Evolutionary conservation across 2,329 filamentous ascomycete genomes (phyloP).

Genomic region (Cordyceps cateniannulata): DNA sequence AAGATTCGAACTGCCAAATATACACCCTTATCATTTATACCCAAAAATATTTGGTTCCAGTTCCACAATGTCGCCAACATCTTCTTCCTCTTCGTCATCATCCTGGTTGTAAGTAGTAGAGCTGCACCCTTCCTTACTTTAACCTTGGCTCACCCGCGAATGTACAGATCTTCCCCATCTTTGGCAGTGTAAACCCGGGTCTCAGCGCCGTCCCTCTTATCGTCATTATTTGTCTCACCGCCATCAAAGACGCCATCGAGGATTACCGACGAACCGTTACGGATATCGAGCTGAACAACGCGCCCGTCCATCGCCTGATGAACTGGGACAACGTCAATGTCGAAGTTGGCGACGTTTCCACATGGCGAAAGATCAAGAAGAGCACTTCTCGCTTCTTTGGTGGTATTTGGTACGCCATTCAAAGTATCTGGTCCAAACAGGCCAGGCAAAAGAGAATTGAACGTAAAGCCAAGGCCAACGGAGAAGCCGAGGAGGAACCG

Average conservation of each 20-base stretch:
- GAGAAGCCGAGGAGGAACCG: slow-evolving; percentile 39
- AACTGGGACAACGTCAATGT: slow-evolving; percentile 94
- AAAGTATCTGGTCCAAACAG: slow-evolving; percentile 45
- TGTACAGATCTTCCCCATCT: slow-evolving; percentile 85
- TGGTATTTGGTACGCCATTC: slow-evolving; percentile 43
- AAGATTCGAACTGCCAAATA: slow-evolving; percentile 99
- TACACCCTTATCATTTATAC: slow-evolving; percentile 87
- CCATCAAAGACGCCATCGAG: slow-evolving; percentile 91
- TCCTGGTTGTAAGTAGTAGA: slow-evolving; percentile 69
- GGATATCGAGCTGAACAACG: slow-evolving; percentile 93
- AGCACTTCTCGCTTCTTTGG: slow-evolving; percentile 59
- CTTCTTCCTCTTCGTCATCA: slow-evolving; percentile 95
- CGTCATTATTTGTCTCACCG: slow-evolving; percentile 81
- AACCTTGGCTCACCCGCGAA: slow-evolving; percentile 2
- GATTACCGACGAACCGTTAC: slow-evolving; percentile 88
- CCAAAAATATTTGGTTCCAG: slow-evolving; percentile 95
- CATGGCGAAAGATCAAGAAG: slow-evolving; percentile 90
- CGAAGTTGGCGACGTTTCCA: slow-evolving; percentile 73
- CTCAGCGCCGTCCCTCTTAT: slow-evolving; percentile 88
- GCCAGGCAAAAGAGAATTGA: slow-evolving; percentile 41
- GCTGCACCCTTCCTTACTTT: background rate
- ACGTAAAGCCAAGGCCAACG: slow-evolving; percentile 31
- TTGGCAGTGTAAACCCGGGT: slow-evolving; percentile 84
- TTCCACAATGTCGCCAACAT: slow-evolving; percentile 99
- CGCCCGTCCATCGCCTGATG: slow-evolving; percentile 80